These are phyloP conservation scores for Hyaloscypha hepaticicola DNA, from an alignment of 495 filamentous ascomycete species.

Conservation along the genomic window DNA sequence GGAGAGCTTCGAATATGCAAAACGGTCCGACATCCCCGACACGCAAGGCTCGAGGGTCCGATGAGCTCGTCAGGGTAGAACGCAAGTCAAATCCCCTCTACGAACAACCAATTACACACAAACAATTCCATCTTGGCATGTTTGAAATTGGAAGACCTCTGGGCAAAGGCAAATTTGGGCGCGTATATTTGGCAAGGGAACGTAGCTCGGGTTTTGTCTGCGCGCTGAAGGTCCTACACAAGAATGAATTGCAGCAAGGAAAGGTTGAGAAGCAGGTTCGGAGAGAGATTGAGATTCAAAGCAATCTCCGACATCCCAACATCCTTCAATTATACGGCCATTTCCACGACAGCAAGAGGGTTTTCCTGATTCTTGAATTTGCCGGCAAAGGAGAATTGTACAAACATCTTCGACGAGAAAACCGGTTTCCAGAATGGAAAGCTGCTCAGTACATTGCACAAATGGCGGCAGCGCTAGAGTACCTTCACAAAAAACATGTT, in stretches of 20 bases:
- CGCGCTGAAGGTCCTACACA: conserved; percentile 94
- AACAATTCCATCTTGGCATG: conserved; percentile 93
- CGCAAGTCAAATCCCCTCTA: conserved; percentile 32
- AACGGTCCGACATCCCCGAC: conserved; percentile 37
- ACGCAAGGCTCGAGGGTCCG: conserved; percentile 44
- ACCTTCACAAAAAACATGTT: conserved; percentile 95
- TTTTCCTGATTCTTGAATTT: conserved; percentile 95
- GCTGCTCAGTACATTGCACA: conserved; percentile 98
- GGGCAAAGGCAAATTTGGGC: conserved; percentile 96
- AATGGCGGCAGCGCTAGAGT: conserved; percentile 90
- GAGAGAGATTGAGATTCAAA: conserved; percentile 97
- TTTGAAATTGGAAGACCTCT: conserved; percentile 97
- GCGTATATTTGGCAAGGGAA: conserved; percentile 94
- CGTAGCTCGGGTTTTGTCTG: conserved; percentile 88
- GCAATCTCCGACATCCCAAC: conserved; percentile 61
- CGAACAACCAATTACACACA: conserved; percentile 54
- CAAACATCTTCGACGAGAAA: conserved; percentile 88
- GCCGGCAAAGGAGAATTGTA: conserved; percentile 95
- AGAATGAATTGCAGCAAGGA: conserved; percentile 86
- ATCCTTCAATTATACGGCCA: conserved; percentile 92
- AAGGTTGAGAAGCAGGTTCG: conserved; percentile 93
- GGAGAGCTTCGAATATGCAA: conserved; percentile 46
- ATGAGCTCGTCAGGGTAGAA: conserved; percentile 43
- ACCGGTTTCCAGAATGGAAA: conserved; percentile 91
- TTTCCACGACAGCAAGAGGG: conserved; percentile 94